phyloP scores from a whole-genome alignment of 1,284 basidiomycete species.

The Trichosporon faecale region DNA sequence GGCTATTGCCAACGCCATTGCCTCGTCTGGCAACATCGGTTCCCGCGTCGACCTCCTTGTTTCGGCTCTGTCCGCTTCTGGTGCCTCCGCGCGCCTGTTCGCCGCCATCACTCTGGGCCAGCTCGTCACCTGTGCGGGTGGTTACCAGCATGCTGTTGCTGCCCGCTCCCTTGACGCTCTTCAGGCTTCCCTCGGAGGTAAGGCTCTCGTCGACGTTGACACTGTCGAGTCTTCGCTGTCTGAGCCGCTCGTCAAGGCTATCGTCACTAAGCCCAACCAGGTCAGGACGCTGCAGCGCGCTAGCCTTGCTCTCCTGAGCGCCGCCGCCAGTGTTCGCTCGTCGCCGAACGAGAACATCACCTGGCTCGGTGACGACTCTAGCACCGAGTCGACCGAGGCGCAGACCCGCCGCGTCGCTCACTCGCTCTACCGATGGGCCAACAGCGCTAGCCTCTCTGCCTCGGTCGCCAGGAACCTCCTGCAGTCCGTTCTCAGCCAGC shows the following conservation, averaged over 20 bases:
- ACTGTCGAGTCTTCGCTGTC: constrained; percentile 26
- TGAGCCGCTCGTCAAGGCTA: constrained; percentile 24
- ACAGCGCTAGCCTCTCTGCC: constrained; percentile 54
- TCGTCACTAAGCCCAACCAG: constrained; percentile 38
- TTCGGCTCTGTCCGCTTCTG: constrained; percentile 10
- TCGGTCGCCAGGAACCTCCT: constrained; percentile 61
- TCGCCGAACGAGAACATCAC: constrained; percentile 16
- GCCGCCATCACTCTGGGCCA: constrained; percentile 24
- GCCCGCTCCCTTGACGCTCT: constrained; percentile 49
- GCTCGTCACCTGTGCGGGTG: constrained; percentile 21
- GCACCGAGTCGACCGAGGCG: constrained; percentile 3
- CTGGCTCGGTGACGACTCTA: constrained; percentile 29
- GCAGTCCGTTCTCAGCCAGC: constrained; percentile 63
- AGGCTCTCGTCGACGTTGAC: constrained; percentile 25
- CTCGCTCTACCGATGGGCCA: constrained; percentile 63
- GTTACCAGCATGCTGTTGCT: constrained; percentile 50
- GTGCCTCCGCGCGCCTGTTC: constrained; percentile 18
- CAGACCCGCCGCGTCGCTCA: constrained; percentile 26
- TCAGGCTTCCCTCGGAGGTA: constrained; percentile 19
- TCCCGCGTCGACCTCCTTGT: constrained; percentile 22
- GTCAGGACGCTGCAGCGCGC: constrained; percentile 38
- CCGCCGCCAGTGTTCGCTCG: constrained; percentile 30
- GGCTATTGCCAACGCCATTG: constrained; percentile 18
- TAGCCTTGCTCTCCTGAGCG: constrained; percentile 35
- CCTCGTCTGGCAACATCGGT: constrained; percentile 21